These are phyloP conservation scores for Wickerhamiella lipophila DNA, from an alignment of 805 yeast species.

Conservation along the genomic window DNA sequence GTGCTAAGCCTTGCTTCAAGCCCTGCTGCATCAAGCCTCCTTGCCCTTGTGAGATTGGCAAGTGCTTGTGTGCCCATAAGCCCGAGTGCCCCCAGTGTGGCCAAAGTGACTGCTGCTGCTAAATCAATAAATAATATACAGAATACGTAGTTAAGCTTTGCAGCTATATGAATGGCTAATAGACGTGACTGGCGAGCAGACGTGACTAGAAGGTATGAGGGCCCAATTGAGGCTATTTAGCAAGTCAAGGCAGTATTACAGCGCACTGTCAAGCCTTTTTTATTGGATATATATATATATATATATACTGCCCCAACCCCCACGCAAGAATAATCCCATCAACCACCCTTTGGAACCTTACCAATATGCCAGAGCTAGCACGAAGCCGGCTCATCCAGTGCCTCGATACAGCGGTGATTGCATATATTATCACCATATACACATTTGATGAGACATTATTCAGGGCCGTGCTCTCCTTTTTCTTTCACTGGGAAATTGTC, in stretches of 20 bases:
- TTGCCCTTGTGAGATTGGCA: conserved; percentile 10
- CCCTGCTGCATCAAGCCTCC: conserved; percentile 8
- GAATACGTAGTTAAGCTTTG: neutral
- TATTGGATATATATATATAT: too few relatives aligned
- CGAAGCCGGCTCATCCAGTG: conserved; percentile 5
- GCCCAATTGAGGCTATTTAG: too few relatives aligned
- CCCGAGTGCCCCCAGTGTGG: conserved; percentile 4
- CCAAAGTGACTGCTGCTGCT: conserved; percentile 9
- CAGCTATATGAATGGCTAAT: neutral
- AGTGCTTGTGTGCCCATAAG: conserved; percentile 7
- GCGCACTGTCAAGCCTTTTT: too few relatives aligned
- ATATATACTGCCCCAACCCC: too few relatives aligned
- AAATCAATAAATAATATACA: neutral
- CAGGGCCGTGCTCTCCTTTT: neutral
- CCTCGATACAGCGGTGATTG: neutral
- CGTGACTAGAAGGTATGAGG: too few relatives aligned
- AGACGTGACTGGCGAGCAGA: too few relatives aligned
- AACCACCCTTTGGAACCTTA: neutral
- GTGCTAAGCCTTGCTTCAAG: neutral
- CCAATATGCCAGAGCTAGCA: neutral
- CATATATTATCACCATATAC: conserved; percentile 8
- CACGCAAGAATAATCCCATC: too few relatives aligned
- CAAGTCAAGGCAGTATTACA: too few relatives aligned
- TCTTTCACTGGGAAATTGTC: conserved; percentile 5
- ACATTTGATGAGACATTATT: conserved; percentile 9